Base-by-base conservation (phyloP, 345 rosid species). In the Eucalyptus erythrocorys region DNA sequence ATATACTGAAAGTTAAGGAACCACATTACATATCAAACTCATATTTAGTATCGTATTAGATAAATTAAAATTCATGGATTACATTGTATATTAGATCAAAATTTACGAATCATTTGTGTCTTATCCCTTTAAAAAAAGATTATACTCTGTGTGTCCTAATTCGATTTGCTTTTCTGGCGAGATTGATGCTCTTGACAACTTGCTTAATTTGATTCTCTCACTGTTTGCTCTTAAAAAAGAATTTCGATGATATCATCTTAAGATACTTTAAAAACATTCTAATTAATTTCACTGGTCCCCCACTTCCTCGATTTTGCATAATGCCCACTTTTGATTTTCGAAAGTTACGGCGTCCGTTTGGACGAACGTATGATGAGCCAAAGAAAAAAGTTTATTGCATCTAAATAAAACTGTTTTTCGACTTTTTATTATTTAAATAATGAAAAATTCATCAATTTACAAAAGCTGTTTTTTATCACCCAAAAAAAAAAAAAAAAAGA, bases 31-130 rank as follows among this genome's bases (percentile, higher is more conserved):
- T 21, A 21, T 51, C 0, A 0, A 10, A 3, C 2, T 51, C 19
- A 51, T 51, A 10, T 51, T 51, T 51, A 21, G 10, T 51, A 51
- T 61, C 32, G 30, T 27, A 61, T 61, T 30, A 30, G 13, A 61
- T 13, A 61, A 27, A 30, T 13, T 61, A 30, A 61, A 61, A 61
- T 61, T 61, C 0, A 61, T 1, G 7, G 0, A 59, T 59, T 27
- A 27, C 2, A 59, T 27, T 59, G 1, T 13, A 0, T 0, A 12
- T 59, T 11, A 10, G 0, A 26, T 10, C 4, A 1, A 59, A 27
- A 59, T 59, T 59, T 27, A 59, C 4, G 8, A 27, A 59, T 59
- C 57, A 21, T 51, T 8, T 21, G 10, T 51, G 10, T 3, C 57
- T 51, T 51, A 19, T 7, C 57, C 57, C 1, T 19, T 51, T 51